These are phyloP conservation scores for Metschnikowia picachoensis DNA, from an alignment of 805 yeast genomes.

Conservation along the genomic window DNA sequence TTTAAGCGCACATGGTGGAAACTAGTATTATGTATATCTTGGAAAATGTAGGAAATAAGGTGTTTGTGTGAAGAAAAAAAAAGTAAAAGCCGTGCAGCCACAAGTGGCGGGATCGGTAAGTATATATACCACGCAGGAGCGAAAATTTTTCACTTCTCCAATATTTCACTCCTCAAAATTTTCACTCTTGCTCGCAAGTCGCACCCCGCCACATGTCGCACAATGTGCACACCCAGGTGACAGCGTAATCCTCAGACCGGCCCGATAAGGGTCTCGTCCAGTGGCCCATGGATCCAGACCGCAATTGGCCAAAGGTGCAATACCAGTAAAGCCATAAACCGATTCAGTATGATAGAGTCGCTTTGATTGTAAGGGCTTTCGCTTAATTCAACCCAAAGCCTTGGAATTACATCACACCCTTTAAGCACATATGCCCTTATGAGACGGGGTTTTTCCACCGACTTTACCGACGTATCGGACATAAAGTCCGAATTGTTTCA, in stretches of 20 bases:
- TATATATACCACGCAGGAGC: constrained; percentile 11
- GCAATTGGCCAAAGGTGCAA: not conserved
- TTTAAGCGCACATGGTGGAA: constrained; percentile 37
- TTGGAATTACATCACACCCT: too few species aligned
- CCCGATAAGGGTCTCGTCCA: not conserved
- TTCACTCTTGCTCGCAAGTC: not conserved
- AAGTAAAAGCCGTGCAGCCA: not conserved
- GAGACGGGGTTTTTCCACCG: too few species aligned
- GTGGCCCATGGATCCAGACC: constrained; percentile 1
- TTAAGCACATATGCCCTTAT: too few species aligned
- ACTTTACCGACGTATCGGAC: not conserved
- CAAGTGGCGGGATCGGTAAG: constrained; percentile 1
- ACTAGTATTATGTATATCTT: constrained; percentile 9
- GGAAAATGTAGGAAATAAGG: constrained; percentile 9
- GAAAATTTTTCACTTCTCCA: constrained; percentile 15
- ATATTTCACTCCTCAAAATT: not conserved
- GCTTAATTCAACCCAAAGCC: too few species aligned
- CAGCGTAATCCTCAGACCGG: constrained; percentile 1
- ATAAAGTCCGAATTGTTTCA: not conserved
- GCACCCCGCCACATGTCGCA: constrained; percentile 7
- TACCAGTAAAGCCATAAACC: not conserved
- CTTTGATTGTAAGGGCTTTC: too few species aligned
- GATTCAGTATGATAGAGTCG: too few species aligned
- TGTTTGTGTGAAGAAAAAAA: constrained; percentile 1
- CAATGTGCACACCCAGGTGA: not conserved